phyloP scores from a whole-genome alignment of 148 eudicot species.

The Rhododendron kiyosumense region DNA sequence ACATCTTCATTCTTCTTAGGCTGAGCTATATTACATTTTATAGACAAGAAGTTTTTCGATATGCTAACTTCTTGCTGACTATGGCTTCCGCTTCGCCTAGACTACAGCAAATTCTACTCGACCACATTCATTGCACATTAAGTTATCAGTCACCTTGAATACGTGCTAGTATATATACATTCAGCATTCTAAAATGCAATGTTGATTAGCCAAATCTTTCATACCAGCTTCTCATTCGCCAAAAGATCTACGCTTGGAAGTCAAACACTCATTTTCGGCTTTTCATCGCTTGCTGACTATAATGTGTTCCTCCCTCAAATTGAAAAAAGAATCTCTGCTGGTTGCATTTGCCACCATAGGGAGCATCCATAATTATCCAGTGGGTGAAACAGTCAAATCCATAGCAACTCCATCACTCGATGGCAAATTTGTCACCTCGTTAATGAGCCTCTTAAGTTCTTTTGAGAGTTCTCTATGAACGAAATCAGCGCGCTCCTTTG shows the following conservation, averaged over 20 bases:
- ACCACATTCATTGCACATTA: background rate
- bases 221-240: background rate
- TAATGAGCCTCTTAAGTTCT: constrained; percentile 29
- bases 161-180: background rate
- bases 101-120: background rate
- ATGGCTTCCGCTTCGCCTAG: background rate
- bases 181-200: background rate
- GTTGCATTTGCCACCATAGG: constrained; percentile 4
- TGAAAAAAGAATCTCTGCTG: background rate
- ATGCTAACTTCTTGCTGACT: background rate
- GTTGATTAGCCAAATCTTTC: background rate
- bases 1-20: background rate
- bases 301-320: background rate
- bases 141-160: background rate
- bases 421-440: constrained; percentile 37
- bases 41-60: background rate
- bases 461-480: constrained; percentile 25
- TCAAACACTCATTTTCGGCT: background rate
- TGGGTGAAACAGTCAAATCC: constrained; percentile 17
- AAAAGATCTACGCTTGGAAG: background rate
- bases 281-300: background rate
- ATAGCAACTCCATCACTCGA: constrained; percentile 16
- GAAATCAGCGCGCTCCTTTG: constrained; percentile 29
- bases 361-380: background rate
- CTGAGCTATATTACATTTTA: background rate